phyloP scores from a whole-genome alignment of 768 basidiomycete species.

The Russula virescens region DNA sequence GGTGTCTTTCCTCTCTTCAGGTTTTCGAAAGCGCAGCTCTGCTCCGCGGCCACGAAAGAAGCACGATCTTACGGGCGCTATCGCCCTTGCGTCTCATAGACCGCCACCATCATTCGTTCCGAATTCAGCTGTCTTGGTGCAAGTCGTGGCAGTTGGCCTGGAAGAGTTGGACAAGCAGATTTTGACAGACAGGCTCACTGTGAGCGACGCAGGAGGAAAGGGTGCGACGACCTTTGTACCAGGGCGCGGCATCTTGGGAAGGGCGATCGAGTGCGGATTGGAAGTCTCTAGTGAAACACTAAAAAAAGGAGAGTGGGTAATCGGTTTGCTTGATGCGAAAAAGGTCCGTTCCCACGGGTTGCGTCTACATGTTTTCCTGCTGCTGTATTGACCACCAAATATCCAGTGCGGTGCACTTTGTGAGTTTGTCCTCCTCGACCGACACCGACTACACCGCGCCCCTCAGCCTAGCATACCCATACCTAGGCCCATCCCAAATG shows the following conservation, averaged over 20 bases:
- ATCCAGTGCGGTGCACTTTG: conserved; percentile 74
- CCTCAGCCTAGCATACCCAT: conserved; percentile 44
- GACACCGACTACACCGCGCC: conserved; percentile 66
- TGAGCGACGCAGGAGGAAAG: conserved; percentile 26
- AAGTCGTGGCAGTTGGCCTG: conserved; percentile 85
- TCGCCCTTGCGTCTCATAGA: conserved; percentile 32
- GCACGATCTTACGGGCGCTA: conserved; percentile 25
- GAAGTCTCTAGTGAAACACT: conserved; percentile 57
- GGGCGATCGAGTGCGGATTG: conserved; percentile 78
- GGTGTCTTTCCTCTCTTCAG: conserved; percentile 10
- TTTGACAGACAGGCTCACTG: conserved; percentile 42
- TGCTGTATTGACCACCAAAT: conserved; percentile 22
- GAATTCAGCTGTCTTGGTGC: conserved; percentile 65
- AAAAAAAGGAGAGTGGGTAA: conserved; percentile 80
- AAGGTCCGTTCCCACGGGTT: conserved; percentile 48
- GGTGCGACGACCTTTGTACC: conserved; percentile 62
- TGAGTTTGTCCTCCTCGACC: conserved; percentile 84
- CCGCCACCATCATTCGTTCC: conserved; percentile 70
- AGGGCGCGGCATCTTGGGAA: conserved; percentile 81
- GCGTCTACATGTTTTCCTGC: conserved; percentile 11
- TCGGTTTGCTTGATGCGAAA: conserved; percentile 69
- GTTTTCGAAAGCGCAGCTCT: conserved; percentile 16
- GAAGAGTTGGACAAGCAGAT: conserved; percentile 69
- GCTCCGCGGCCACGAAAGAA: conserved; percentile 6
- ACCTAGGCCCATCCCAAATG: conserved; percentile 26